These are phyloP conservation scores for Zygosaccharomyces sapae DNA, from an alignment of 1,139 yeast genomes.

Conservation along the genomic window DNA sequence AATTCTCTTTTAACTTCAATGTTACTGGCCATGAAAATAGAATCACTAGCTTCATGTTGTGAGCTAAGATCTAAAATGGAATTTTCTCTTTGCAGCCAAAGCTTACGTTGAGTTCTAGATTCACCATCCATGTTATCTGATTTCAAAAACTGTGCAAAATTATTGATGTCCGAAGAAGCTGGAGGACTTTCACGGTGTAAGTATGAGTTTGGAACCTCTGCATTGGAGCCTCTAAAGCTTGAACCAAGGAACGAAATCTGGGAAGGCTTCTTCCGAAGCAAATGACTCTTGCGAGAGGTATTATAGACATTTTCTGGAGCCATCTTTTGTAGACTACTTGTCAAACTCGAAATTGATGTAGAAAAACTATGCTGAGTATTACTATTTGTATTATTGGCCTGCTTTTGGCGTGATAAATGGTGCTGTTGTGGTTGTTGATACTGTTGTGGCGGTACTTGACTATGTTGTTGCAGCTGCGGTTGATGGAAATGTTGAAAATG, in stretches of 20 bases:
- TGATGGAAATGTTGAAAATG: background rate
- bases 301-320: constrained; percentile 17
- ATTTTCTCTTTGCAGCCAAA: constrained; percentile 79
- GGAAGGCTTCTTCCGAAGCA: constrained; percentile 16
- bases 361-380: constrained; percentile 22
- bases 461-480: background rate
- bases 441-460: background rate
- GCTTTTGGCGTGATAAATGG: background rate
- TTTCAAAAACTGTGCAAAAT: constrained; percentile 39
- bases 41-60: constrained; percentile 27
- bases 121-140: constrained; percentile 41
- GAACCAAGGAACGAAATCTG: constrained; percentile 14
- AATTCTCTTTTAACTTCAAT: constrained; percentile 68
- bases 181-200: constrained; percentile 9
- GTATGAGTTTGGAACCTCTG: constrained; percentile 7
- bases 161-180: constrained; percentile 28
- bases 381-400: constrained; percentile 1
- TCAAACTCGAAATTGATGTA: constrained; percentile 32
- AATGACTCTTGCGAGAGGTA: constrained; percentile 15
- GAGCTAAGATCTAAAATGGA: constrained; percentile 55
- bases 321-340: constrained; percentile 29
- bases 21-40: constrained; percentile 46
- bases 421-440: background rate
- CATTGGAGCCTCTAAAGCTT: constrained; percentile 6
- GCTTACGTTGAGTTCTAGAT: constrained; percentile 74